Base-by-base conservation (phyloP, 768 basidiomycete species). In the Boletus barrowsii region DNA sequence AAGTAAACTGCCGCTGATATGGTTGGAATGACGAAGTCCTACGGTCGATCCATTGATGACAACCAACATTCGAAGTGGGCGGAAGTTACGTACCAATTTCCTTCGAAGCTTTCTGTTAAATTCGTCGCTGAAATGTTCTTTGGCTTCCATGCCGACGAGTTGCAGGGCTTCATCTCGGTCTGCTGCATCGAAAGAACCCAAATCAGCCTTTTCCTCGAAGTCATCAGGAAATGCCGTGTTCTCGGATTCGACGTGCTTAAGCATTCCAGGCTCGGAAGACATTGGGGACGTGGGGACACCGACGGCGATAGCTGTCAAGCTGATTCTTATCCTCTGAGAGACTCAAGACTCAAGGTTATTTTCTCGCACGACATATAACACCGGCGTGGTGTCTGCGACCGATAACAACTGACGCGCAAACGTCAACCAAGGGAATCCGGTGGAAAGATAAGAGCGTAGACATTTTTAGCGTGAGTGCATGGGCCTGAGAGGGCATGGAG, bases 1-100 rank as follows among this genome's bases (percentile, higher is more conserved):
- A 87, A 87, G 66, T 86, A 87, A 13, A 86, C 84, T 3, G 83
- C 81, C 2, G 84, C 83, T 57, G 79, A 80, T 14, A 83, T 67
- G 4, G 82, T 77, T 1, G 80, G 79, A 44, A 84, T 83, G 41
- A 81, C 57, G 2, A 71, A 49, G 61, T 83, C 83, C 81, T 82
- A 49, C 3, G 14, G n/a, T 26, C 37, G 26, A 24, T 24, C 14
- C 9, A 15, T 30, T 13, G 14, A 45, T 32, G 18, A 22, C 17
- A 14, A 43, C 4, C 9, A 40, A 29, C 14, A 49, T 56, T 29
- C 13, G 13, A 17, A 30, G 20, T 24, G 5, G 17, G 3, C 26
- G 17, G 7, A 18, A 59, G 35, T 40, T 33, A 62, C 76, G 14
- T 60, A 84, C 84, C 61, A 86, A 71, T 67, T 86, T 87, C 60